Percentiles rank a stretch among this genome's conserved stretches.
Conservation (phyloP, 73 alveolate genomes). For the Blepharisma japonicum region DNA sequence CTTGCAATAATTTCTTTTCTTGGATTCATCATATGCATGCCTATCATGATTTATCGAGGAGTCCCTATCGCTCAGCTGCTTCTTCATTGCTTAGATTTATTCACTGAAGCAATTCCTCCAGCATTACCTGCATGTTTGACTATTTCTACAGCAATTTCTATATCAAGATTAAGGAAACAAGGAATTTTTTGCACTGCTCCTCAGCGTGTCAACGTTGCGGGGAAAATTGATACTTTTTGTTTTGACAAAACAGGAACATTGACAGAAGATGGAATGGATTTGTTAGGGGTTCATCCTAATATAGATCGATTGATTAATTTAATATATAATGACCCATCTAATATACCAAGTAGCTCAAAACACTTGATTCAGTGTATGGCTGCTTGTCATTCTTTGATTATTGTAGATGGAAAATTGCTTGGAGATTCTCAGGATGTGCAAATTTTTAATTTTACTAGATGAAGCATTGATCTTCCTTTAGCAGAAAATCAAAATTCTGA, state of each 20-base stretch:
- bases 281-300: conserved; percentile 54
- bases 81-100: conserved; percentile 48
- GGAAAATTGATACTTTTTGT: conserved; percentile 84
- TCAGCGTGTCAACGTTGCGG: conserved; percentile 85
- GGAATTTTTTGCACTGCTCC: conserved; percentile 85
- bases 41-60: conserved; percentile 7
- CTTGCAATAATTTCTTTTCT: conserved; percentile 76
- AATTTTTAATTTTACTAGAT: not conserved
- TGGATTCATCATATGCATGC: conserved; percentile 45
- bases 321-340: not conserved
- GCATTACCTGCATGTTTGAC: conserved; percentile 72
- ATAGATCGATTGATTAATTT: not conserved
- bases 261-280: conserved; percentile 94
- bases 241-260: conserved; percentile 99
- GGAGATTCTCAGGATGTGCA: not conserved
- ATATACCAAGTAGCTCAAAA: not conserved
- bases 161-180: conserved; percentile 67
- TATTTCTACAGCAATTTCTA: conserved; percentile 51
- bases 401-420: conserved; percentile 43
- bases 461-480: not conserved
- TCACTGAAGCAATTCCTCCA: conserved; percentile 81
- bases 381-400: conserved; percentile 87
- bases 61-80: not conserved
- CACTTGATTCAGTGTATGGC: conserved; percentile 13
- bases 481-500: not conserved